Conservation (phyloP, 495 filamentous ascomycete species). For the Aspergillus affinis region DNA sequence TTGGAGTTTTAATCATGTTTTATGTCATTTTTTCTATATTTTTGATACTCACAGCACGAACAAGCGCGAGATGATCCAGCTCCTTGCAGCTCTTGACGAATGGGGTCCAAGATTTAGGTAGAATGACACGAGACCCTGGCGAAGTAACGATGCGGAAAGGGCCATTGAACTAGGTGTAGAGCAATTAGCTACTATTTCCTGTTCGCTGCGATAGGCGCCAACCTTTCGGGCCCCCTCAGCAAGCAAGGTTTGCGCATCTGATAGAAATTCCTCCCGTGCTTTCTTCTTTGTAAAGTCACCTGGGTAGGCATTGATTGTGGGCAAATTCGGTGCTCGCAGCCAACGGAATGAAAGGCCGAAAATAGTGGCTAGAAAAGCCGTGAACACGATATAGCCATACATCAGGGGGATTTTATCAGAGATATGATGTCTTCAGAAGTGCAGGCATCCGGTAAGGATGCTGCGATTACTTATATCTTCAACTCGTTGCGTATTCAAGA, state of each 20-base stretch:
- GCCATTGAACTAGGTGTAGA: conserved; percentile 10
- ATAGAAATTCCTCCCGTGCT: conserved; percentile 1
- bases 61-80: conserved; percentile 15
- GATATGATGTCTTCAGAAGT: too few species aligned
- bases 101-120: conserved; percentile 12
- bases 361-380: too few species aligned
- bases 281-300: conserved; percentile 5
- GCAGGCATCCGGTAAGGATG: too few species aligned
- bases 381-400: too few species aligned
- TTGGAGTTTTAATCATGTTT: neutral
- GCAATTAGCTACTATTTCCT: neutral
- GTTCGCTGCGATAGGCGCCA: too few species aligned
- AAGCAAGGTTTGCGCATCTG: neutral
- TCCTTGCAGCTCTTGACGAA: conserved; percentile 16
- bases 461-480: too few species aligned
- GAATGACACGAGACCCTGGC: conserved; percentile 13
- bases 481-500: too few species aligned
- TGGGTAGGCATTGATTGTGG: conserved; percentile 8
- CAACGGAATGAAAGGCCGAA: too few species aligned
- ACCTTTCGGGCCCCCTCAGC: neutral
- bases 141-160: conserved; percentile 16
- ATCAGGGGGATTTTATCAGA: too few species aligned
- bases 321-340: neutral
- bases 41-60: conserved; percentile 6
- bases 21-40: neutral